These are phyloP conservation scores for Neofusicoccum ribis DNA, from an alignment of 2,329 filamentous ascomycete genomes.

Conservation along the genomic window DNA sequence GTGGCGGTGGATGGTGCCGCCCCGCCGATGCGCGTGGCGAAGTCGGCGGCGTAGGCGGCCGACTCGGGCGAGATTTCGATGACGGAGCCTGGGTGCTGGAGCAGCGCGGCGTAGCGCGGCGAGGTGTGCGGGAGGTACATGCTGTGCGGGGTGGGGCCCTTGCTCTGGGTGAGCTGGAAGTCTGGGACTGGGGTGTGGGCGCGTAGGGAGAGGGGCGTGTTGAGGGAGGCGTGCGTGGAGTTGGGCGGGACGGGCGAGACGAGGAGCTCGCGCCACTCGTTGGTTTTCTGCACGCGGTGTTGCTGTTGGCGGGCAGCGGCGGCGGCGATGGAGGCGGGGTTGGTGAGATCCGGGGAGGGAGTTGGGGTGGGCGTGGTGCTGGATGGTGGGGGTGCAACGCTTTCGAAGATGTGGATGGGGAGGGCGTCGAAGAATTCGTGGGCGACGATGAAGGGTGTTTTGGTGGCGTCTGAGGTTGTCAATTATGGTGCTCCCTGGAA, in stretches of 20 bases:
- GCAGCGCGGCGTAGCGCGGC: conserved; percentile 73
- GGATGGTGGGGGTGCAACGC: conserved; percentile 53
- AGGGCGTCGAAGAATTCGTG: conserved; percentile 99
- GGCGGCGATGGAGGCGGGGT: conserved; percentile 41
- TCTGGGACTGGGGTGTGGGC: conserved; percentile 58
- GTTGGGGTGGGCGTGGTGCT: conserved; percentile 43
- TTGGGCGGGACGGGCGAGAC: conserved; percentile 41
- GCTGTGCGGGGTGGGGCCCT: conserved; percentile 75
- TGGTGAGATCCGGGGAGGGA: conserved; percentile 37
- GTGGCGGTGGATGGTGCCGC: conserved; percentile 55
- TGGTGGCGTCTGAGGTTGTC: conserved; percentile 56
- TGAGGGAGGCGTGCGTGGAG: conserved; percentile 59
- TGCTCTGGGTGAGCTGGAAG: conserved; percentile 81
- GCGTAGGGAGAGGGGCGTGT: conserved; percentile 28
- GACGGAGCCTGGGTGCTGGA: conserved; percentile 65
- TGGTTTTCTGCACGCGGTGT: conserved; percentile 35
- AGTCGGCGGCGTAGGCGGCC: conserved; percentile 74
- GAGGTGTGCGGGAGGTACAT: conserved; percentile 83
- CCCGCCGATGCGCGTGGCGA: conserved; percentile 79
- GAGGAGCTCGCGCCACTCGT: conserved; percentile 47
- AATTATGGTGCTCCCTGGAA: conserved; percentile 21
- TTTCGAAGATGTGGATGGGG: conserved; percentile 92
- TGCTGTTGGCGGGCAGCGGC: conserved; percentile 44
- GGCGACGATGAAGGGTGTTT: conserved; percentile 88
- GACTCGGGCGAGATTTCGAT: conserved; percentile 92